A percentile compares a stretch with the other conserved stretches of the same genome.
Evolutionary conservation across 441 rosid genomes (phyloP).

Genomic region (Rhodomyrtus psidioides): DNA sequence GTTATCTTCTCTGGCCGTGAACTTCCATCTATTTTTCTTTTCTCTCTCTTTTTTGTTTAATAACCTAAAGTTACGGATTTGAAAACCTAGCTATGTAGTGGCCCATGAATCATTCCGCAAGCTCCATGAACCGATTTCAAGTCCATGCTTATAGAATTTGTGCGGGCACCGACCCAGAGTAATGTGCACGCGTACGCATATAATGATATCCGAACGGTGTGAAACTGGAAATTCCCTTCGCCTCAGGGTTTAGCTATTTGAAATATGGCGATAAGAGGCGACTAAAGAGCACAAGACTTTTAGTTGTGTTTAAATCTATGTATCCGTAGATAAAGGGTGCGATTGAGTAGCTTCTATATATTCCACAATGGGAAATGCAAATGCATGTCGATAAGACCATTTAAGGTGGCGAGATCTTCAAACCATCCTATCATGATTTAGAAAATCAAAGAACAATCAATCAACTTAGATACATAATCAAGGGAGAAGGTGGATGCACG

Average conservation of each 20-base stretch:
- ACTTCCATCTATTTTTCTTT: too few relatives aligned
- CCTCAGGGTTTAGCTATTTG: not conserved
- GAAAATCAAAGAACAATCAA: not conserved
- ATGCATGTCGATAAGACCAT: not conserved
- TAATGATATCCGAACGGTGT: not conserved
- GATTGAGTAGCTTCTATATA: not conserved
- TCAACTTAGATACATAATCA: accelerated
- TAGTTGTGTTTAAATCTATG: not conserved
- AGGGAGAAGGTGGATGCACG: not conserved
- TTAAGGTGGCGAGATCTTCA: not conserved
- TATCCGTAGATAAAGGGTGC: not conserved
- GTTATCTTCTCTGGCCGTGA: not conserved
- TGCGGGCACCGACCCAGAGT: not conserved
- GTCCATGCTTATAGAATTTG: not conserved
- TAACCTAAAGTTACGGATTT: not conserved
- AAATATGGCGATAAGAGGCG: not conserved
- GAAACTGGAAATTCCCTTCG: not conserved
- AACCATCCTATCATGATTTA: not conserved
- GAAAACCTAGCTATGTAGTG: not conserved
- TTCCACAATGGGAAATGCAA: not conserved
- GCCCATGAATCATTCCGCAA: not conserved
- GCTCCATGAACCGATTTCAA: not conserved
- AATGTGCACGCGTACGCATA: not conserved
- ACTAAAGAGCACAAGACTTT: not conserved
- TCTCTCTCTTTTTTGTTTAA: not conserved